Conservation (phyloP, 192 early-diverging fungal species). For the Coemansia sp. region DNA sequence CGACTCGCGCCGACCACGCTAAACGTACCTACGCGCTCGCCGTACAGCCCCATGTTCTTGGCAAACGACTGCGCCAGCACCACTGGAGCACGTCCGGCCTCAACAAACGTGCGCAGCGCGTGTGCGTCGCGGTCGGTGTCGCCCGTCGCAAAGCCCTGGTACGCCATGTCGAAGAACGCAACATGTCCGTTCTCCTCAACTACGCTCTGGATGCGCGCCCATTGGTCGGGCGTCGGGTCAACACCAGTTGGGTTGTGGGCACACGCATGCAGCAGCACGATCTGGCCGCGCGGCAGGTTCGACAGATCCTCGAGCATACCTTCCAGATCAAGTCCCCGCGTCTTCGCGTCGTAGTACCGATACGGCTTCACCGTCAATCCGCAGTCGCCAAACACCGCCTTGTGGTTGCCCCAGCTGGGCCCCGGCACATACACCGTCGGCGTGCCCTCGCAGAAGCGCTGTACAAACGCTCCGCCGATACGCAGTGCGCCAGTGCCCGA, state of each 20-base stretch:
- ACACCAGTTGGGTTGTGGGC: slow-evolving; percentile 99
- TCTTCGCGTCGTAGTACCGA: slow-evolving; percentile 92
- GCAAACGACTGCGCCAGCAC: slow-evolving; percentile 94
- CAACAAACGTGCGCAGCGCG: slow-evolving; percentile 92
- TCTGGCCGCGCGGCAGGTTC: slow-evolving; percentile 81
- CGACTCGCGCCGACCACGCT: slow-evolving; percentile 70
- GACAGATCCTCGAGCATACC: slow-evolving; percentile 91
- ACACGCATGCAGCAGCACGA: slow-evolving; percentile 95
- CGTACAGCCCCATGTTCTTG: slow-evolving; percentile 99
- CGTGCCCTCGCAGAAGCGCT: slow-evolving; percentile 72
- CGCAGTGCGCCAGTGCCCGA: slow-evolving; percentile 97
- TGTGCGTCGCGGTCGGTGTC: slow-evolving; percentile 85
- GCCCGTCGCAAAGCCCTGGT: slow-evolving; percentile 99
- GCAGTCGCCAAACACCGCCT: slow-evolving; percentile 86
- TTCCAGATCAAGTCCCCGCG: slow-evolving; percentile 88
- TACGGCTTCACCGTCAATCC: slow-evolving; percentile 86
- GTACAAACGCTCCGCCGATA: slow-evolving; percentile 87
- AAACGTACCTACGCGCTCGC: slow-evolving; percentile 94
- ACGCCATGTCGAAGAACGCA: slow-evolving; percentile 99
- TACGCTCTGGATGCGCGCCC: slow-evolving; percentile 81
- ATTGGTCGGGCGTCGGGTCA: slow-evolving; percentile 91
- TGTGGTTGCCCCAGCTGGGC: slow-evolving; percentile 99
- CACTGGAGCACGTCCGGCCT: slow-evolving; percentile 66
- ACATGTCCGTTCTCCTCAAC: slow-evolving; percentile 81
- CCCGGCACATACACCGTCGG: slow-evolving; percentile 83